A percentile compares a stretch with the other conserved stretches of the same genome.
Evolutionary conservation across 2,329 filamentous ascomycete species (phyloP).

Genomic region (Monilinia fructigena): DNA sequence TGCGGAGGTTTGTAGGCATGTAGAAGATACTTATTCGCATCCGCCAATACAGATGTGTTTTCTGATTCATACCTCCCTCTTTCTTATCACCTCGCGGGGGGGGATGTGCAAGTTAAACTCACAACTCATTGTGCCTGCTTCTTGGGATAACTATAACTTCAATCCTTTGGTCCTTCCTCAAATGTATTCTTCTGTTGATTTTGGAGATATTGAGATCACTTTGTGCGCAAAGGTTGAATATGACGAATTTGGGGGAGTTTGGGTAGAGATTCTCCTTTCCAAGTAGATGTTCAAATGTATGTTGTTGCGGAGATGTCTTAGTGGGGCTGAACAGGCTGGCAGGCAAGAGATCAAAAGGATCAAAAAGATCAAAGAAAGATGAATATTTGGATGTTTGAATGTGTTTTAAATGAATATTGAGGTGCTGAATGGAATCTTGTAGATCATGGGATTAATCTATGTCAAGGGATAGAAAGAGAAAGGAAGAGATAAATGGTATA

Average conservation of each 20-base stretch:
- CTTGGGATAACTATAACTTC: constrained; percentile 17
- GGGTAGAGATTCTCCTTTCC: constrained; percentile 17
- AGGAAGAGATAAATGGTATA: no score
- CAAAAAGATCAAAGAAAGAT: constrained; percentile 19
- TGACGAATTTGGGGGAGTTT: neutral
- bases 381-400: neutral
- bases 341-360: constrained; percentile 13
- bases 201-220: neutral
- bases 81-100: constrained; percentile 12
- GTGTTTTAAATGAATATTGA: neutral
- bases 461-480: no score
- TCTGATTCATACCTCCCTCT: neutral
- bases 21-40: constrained; percentile 9
- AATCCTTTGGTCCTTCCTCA: constrained; percentile 21
- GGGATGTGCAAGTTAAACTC: constrained; percentile 30
- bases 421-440: neutral
- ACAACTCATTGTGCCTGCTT: constrained; percentile 40
- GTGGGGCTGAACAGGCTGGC: constrained; percentile 25
- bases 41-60: constrained; percentile 3
- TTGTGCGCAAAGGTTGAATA: constrained; percentile 2
- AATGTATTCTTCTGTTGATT: neutral
- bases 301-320: constrained; percentile 21
- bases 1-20: neutral
- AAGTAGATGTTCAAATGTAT: constrained; percentile 13
- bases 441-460: no score